Base-by-base conservation (phyloP, 345 rosid genomes). In the Lumnitzera littorea region DNA sequence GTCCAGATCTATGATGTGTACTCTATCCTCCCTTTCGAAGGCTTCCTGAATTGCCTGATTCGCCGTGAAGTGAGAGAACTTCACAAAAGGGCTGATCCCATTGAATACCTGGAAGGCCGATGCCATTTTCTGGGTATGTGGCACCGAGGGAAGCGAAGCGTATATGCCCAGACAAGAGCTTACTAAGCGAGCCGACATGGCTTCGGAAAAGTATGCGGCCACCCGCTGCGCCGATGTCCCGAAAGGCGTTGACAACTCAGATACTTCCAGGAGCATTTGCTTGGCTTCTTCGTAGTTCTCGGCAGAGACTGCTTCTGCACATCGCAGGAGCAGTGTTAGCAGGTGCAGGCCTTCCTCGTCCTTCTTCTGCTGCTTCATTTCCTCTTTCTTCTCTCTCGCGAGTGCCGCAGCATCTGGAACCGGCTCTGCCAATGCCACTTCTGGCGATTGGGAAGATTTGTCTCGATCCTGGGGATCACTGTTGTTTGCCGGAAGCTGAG, bases 1-100 rank as follows among this genome's bases (percentile, higher is more conserved):
- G 56, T 94, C 99, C 23, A 94, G 76, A 64, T 94, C 99, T 47
- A 94, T 88, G 61, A 94, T 90, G 76, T 94, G 99, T 29, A 94
- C 99, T 46, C 88, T 69, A 3, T 90, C 99, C 67, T 94, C 99
- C 63, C 96, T 79, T 69, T 88, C 97, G 43, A 94, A 90, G 3
- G 97, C 97, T 70, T 94, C 97, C 72, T 94, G 99, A 1, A 94
- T 94, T 12, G 99, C 99, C 57, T 90, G 97, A 59, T 94, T 94
- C 0, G 99, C 99, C 1, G 99, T 90, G 68, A 94, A 94, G 74
- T 94, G 99, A 13, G 99, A 94, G 84, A 94, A 94, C 79, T 94
- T 94, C 13, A 94, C 92, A 36, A 94, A 77, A 11, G 99, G 99
- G 70, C 99, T 86, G 48, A 94, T 88, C 41, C 99, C 99, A 10